These are phyloP conservation scores for Sistotremastrum niveocremeum DNA, from an alignment of 768 basidiomycete genomes.

Conservation along the genomic window DNA sequence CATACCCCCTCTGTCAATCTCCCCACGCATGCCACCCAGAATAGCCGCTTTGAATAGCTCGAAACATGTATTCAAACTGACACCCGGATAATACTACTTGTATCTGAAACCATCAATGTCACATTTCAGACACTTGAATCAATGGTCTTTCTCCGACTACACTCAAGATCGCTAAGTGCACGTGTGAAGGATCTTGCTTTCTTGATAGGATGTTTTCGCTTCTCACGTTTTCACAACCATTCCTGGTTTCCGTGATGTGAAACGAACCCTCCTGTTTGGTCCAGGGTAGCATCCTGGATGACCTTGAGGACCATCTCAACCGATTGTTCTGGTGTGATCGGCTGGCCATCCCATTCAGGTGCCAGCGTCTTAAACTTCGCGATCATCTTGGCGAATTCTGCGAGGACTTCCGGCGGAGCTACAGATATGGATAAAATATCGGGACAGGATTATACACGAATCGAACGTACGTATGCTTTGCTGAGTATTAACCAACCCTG, in stretches of 20 bases:
- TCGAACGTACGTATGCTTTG: neutral
- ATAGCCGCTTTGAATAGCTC: too few relatives aligned
- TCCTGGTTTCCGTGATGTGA: constrained; percentile 14
- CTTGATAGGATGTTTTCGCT: too few relatives aligned
- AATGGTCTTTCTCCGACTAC: too few relatives aligned
- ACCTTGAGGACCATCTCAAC: constrained; percentile 10
- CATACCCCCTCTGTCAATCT: too few relatives aligned
- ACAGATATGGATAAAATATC: neutral
- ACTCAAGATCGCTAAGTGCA: too few relatives aligned
- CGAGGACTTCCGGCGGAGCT: constrained; percentile 6
- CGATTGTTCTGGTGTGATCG: constrained; percentile 9
- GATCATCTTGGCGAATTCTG: constrained; percentile 5
- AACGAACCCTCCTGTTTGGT: constrained; percentile 12
- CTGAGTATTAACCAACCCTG: constrained; percentile 24
- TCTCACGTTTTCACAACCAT: constrained; percentile 8
- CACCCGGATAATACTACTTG: too few relatives aligned
- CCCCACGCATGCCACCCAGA: too few relatives aligned
- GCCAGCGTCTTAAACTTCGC: constrained; percentile 2
- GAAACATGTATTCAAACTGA: too few relatives aligned
- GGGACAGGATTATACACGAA: too few relatives aligned
- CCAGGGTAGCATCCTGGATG: constrained; percentile 6
- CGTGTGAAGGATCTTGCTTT: too few relatives aligned
- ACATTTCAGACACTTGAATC: too few relatives aligned
- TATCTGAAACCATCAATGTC: too few relatives aligned
- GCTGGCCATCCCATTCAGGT: constrained; percentile 9